Evolutionary conservation across 2,329 filamentous ascomycete genomes (phyloP).

Genomic region (Colletotrichum acutatum): DNA sequence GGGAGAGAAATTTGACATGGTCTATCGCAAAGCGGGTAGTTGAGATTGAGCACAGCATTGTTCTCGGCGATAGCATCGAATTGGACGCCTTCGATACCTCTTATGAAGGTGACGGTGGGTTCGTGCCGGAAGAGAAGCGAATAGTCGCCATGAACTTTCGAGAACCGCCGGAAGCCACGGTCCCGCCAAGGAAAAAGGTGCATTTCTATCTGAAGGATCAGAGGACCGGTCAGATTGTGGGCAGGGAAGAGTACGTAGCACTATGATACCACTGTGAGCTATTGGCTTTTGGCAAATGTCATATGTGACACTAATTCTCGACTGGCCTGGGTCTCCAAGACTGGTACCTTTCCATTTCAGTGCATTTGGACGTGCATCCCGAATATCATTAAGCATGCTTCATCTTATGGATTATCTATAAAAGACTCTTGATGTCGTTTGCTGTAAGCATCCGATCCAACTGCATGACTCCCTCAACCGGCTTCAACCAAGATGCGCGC

Average conservation of each 20-base stretch:
- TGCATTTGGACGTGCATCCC: no score
- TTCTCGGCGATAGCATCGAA: not conserved
- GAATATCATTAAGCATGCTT: no score
- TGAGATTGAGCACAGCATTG: slow-evolving; percentile 43
- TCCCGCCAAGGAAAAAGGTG: not conserved
- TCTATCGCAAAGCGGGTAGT: slow-evolving; percentile 47
- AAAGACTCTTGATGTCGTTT: not conserved
- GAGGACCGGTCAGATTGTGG: not conserved
- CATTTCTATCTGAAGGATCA: not conserved
- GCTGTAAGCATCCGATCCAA: slow-evolving; percentile 36
- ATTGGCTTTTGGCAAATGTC: no score
- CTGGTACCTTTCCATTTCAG: no score
- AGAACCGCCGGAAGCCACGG: not conserved
- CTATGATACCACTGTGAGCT: not conserved
- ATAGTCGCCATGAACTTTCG: not conserved
- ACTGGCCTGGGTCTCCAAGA: no score
- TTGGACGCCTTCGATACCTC: not conserved
- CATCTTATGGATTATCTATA: not conserved
- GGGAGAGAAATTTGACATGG: slow-evolving; percentile 46
- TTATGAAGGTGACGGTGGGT: not conserved
- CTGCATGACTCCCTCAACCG: slow-evolving; percentile 1
- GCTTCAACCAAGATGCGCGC: slow-evolving; percentile 60
- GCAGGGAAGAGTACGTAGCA: not conserved
- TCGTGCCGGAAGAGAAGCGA: not conserved
- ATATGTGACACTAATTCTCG: no score